Evolutionary conservation across 306 rosid genomes (phyloP), one percentile per base, ranked within the genome.

Genomic region (Sesbania bispinosa): DNA sequence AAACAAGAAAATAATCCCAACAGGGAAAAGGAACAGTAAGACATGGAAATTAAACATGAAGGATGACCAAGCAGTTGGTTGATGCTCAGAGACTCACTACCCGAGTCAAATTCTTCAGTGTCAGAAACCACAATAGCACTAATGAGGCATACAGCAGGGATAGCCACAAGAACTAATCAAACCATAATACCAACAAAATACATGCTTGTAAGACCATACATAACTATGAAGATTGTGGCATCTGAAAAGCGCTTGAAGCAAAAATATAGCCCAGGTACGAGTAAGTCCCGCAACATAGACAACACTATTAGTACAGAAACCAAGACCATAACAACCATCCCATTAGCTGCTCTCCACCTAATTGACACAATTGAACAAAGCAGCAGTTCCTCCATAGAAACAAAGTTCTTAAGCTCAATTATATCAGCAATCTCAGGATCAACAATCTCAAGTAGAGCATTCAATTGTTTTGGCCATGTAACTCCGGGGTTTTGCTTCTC

Each of bases 171-270:
- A 83, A 94, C 91, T 32, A 94, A 82, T 30, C 97, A 92, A 77
- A 94, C 99, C 97, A 94, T 94, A 69, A 94, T 97, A 62, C 99
- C 99, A 16, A 97, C 99, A 46, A 94, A 94, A 63, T 94, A 94
- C 99, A 94, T 94, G 93, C 99, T 94, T 26, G 99, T 95, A 52
- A 95, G 97, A 46, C 99, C 99, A 82, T 95, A 95, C 96, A 95
- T 85, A 73, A 95, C 96, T 7, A 95, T 81, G 77, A 95, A 95
- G 54, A 95, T 95, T 11, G 99, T 95, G 57, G 99, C 99, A 84
- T 95, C 99, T 10, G 99, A 83, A 80, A 95, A 77, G 57, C 99
- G 86, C 88, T 95, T 95, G 96, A 95, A 95, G 86, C 99, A 95
- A 68, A 95, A 95, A 46, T 95, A 95, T 75, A 95, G 97, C 72